Percentiles rank a stretch among this genome's conserved stretches.
Evolutionary conservation across 192 early-diverging fungal species (phyloP).

Genomic region (Allomyces macrogynus): DNA sequence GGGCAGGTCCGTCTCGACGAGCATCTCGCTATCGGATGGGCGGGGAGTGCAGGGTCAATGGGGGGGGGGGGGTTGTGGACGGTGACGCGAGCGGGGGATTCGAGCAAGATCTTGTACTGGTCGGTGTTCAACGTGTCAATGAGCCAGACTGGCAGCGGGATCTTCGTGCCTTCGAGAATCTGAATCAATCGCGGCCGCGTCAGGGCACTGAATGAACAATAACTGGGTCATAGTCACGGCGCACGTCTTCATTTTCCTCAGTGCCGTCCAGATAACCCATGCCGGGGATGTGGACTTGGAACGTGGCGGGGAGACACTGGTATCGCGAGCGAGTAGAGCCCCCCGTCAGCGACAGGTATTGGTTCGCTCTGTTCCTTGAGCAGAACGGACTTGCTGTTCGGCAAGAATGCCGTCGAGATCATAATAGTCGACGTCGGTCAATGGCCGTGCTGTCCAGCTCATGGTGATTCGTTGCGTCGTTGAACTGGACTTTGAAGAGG

Average conservation of each 20-base stretch:
- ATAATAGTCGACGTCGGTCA: constrained; percentile 20
- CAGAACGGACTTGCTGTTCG: constrained; percentile 21
- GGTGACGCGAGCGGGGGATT: neutral
- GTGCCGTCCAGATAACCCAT: constrained; percentile 11
- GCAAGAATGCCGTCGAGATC: constrained; percentile 34
- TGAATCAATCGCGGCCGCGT: neutral
- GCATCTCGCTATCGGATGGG: constrained; percentile 4
- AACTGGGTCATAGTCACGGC: neutral
- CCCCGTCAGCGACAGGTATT: neutral
- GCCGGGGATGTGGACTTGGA: constrained; percentile 6
- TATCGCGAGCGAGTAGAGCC: neutral
- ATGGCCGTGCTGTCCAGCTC: too few relatives aligned
- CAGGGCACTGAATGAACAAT: neutral
- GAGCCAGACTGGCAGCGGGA: constrained; percentile 23
- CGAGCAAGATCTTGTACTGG: neutral
- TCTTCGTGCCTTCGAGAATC: constrained; percentile 9
- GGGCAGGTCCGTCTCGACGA: constrained; percentile 15
- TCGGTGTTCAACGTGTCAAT: constrained; percentile 11
- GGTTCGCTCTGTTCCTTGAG: too few relatives aligned
- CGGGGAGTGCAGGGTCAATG: neutral
- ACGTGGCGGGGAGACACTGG: constrained; percentile 10
- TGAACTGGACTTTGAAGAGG: too few relatives aligned
- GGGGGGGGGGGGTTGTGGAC: neutral
- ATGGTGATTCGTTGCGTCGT: too few relatives aligned
- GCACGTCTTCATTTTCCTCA: constrained; percentile 6